Evolutionary conservation across 768 basidiomycete genomes (phyloP), one percentile per base, ranked within the genome.

Genomic region (Lyophyllum semitale): DNA sequence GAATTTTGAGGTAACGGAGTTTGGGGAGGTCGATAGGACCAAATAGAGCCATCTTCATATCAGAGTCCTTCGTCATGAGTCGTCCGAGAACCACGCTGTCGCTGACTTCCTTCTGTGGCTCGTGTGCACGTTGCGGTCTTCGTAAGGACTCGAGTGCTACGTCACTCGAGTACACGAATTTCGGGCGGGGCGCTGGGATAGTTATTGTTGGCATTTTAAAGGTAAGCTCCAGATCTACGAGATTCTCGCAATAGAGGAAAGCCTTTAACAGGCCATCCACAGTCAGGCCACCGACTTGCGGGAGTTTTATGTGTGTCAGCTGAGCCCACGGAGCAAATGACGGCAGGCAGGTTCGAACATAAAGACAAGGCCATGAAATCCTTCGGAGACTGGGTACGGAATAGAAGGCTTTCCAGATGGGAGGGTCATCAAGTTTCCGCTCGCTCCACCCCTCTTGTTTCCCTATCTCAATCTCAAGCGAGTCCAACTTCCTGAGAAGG

Each of bases 1-100:
- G 47, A 11, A 60, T 26, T 33, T 47, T 53, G 25, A 60, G 52
- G 43, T 18, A 32, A 13, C 51, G 55, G 20, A 60, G 59, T 8
- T 33, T 17, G 0, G 59, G 55, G 7, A 60, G 37, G 0, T 42
- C 48, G 2, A 60, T 49, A 25, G 46, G 40, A 7, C 25, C 12
- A 13, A 32, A 37, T 7, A 49, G 30, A 9, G 48, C 54, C 22
- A 22, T 18, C 9, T 4, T 7, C 11, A 41, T 2, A 51, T 51
- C 23, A 2, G 7, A 7, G 17, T 42, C 27, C 27, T 6, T 1
- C n/a, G 12, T 20, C 27, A 41, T 32, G 18, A 25, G 13, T 42
- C 30, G 25, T 32, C n/a, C 40, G 4, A 42, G 50, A 29, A n/a
- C 50, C 1, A 22, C 11, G 17, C 8, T 20, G 25, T 27, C 35